Percentiles rank a stretch among this genome's conserved stretches.
Evolutionary conservation across 2,329 filamentous ascomycete species (phyloP).

Genomic region (Malbranchea zuffiana): DNA sequence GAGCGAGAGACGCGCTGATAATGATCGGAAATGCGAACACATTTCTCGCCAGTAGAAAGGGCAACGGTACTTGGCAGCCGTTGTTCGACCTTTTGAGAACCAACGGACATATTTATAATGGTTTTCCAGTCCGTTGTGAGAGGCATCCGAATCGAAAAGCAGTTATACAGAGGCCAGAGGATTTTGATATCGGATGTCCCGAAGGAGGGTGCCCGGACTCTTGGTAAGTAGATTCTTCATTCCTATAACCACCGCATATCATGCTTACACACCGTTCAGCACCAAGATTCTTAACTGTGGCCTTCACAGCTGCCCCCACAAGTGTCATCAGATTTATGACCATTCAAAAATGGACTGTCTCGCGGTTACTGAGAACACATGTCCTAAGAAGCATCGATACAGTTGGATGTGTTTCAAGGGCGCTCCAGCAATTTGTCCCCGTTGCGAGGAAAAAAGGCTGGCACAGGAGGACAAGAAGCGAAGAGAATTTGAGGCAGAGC

Average conservation of each 20-base stretch:
- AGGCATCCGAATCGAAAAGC: constrained; percentile 44
- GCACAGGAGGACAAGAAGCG: not conserved
- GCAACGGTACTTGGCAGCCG: constrained; percentile 45
- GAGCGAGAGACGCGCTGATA: constrained; percentile 55
- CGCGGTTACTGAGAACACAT: constrained; percentile 37
- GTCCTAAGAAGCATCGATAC: constrained; percentile 42
- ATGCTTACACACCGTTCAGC: not conserved
- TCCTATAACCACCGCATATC: not conserved
- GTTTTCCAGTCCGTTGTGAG: constrained; percentile 50
- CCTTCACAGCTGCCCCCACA: constrained; percentile 46
- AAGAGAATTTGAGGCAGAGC: not conserved
- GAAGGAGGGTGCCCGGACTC: constrained; percentile 57
- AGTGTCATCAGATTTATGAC: constrained; percentile 52
- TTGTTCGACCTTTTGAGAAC: constrained; percentile 48
- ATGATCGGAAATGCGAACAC: constrained; percentile 60
- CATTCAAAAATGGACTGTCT: constrained; percentile 46
- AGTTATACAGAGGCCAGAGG: constrained; percentile 39
- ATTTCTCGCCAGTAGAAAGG: constrained; percentile 50
- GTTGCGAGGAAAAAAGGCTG: constrained; percentile 36
- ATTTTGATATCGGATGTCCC: constrained; percentile 53
- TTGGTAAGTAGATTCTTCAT: constrained; percentile 42
- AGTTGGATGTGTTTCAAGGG: constrained; percentile 39
- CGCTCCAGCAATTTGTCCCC: constrained; percentile 33
- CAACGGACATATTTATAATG: constrained; percentile 46
- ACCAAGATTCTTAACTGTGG: constrained; percentile 42